Evolutionary conservation across 2,329 filamentous ascomycete genomes (phyloP), one percentile per base, ranked within the genome.

Genomic region (Cladosporium sp.): DNA sequence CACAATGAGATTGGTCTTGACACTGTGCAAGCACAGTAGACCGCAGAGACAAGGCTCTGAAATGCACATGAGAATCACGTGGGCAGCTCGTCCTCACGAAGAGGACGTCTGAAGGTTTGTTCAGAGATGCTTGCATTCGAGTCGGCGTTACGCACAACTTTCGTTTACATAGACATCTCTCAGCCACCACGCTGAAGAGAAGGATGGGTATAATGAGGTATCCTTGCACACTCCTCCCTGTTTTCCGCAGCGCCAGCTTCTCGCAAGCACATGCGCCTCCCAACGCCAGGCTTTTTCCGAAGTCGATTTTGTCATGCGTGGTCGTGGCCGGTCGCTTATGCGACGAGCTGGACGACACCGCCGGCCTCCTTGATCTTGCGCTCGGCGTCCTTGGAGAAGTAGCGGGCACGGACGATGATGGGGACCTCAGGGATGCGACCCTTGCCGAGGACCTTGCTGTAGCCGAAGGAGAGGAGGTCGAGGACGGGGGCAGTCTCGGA

Each of bases 361-460:
- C 95, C 95, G 78, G 93, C 94, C 83, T 95, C 92, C 81, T 91
- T 96, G 84, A 99, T 97, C 91, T 99, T 99, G 86, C 92, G 87
- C 90, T 99, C 95, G 74, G 95, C 95, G 82, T 97, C 89, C 81
- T 91, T 91, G 87, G 89, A 93, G 84, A 99, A 91, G 86, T 93
- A 98, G 81, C 95, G 87, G 75, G 95, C 94, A 80, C 92, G 92
- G 74, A 99, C 93, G 78, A 99, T 92, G 77, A 99, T 83, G 74
- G 95, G 95, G 78, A 98, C 88, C 79, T 94, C 86, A 78, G 95
- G 94, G 78, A 98, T 86, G 79, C 94, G 90, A 83, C 95, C 95
- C 89, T 99, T 99, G 82, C 95, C 96, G 80, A 99, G 91, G 74
- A 99, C 89, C 87, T 99, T 99, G 80, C 93, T 91, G 89, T 98